Evolutionary conservation across 139 green algal genomes (phyloP), one percentile per base, ranked within the genome.

Genomic region (Pleodorina starrii): DNA sequence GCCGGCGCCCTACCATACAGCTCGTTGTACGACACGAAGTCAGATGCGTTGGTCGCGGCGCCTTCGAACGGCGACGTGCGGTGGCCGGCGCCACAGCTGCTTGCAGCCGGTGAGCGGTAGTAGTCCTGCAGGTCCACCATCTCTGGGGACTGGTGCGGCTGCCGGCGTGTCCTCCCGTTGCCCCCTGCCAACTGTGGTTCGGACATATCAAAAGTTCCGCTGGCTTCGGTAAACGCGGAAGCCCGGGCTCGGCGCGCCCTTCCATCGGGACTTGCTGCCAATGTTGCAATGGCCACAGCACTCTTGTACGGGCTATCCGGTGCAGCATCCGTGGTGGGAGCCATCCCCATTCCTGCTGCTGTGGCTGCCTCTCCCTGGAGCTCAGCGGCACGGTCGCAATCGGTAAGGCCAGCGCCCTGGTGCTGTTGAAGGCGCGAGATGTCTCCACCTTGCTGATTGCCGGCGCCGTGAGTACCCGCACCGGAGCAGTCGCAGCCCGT

Each of bases 101-200:
- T 74, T 7, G 51, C 29, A 3, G 29, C 17, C 12, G 82, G 82
- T 19, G 82, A 88, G 44, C 43, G 43, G 29, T 51, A 71, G 68
- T 50, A 88, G 10, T 40, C 16, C 60, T 88, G 82, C 68, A 88
- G 43, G 43, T 88, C 82, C 3, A 88, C 40, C 21, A 19, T 36
- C 25, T 42, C 51, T 5, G 51, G 78, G 12, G 50, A 57, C 17
- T 50, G 77, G 0, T 72, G 19, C 19, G 32, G 50, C 50, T 48
- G 77, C 77, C 50, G 50, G 32, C 46, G 44, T 23, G 1, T 14
- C 17, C n/a, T 23, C 29, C n/a, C n/a, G 29, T 73, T 73, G n/a
- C 63, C 63, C 12, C 29, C 63, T 40, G 63, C 63, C 63, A 25
- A 66, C 29, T 66, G 54, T 25, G 29, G 21, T 5, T 12, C 5